Evolutionary conservation across 352 stramenopile species (phyloP), one percentile per base, ranked within the genome.

Genomic region (Phytophthora ohioensis): DNA sequence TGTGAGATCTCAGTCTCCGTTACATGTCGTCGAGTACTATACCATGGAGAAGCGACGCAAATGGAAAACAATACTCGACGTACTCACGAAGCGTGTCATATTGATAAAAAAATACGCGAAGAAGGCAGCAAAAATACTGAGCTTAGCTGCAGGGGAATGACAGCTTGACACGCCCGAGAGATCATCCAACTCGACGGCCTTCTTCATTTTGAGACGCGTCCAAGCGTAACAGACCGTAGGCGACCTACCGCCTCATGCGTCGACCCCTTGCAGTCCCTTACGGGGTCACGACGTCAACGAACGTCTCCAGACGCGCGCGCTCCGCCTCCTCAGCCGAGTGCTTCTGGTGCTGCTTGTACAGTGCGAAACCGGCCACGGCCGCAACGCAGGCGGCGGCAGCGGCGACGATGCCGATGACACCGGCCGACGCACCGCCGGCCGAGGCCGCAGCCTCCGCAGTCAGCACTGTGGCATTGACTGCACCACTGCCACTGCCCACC

Each of bases 261-360:
- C 12, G 27, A 46, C 32, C 31, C 27, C 5, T 41, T 30, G 13
- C 30, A 15, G 35, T 51, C 43, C 11, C 41, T 73, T 75, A 81
- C 42, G 74, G 74, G 5, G 74, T 81, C 59, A 81, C 67, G 54
- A 81, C 67, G 47, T 77, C 69, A 17, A 77, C 64, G 46, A 69
- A 75, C 46, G 55, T 73, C 48, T 67, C 32, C 30, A 45, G 32
- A 38, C 58, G 49, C 5, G 35, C 38, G 2, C 47, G 57, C n/a
- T 76, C 57, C 5, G 51, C 69, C 13, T 13, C 34, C 17, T 56
- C 34, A 1, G 60, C 59, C 48, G 60, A 48, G 31, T 54, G 48
- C 39, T 74, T 76, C 66, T 82, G 64, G 71, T 80, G 45, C 63
- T 82, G 75, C 45, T 80, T 80, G 72, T 82, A 82, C 35, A 82